Percentiles rank a stretch among this genome's conserved stretches.
Evolutionary conservation across 2,329 filamentous ascomycete genomes (phyloP).

Genomic region (Fusarium nygamai): DNA sequence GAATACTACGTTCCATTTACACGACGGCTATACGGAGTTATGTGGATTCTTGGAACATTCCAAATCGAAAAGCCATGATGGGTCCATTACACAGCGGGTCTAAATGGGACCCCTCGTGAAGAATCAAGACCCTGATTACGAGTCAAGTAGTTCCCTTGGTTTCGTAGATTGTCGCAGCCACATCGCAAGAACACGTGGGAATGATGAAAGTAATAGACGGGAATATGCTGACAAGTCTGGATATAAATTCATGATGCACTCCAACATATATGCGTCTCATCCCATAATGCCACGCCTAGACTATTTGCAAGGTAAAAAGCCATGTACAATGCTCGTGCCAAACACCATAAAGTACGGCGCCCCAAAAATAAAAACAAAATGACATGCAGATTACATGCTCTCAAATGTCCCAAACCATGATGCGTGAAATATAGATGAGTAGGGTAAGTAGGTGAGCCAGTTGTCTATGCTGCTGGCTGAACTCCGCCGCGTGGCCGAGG

Average conservation of each 20-base stretch:
- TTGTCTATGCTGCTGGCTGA: constrained; percentile 27
- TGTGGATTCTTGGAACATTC: neutral
- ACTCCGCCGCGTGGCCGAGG: constrained; percentile 35
- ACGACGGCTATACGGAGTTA: neutral
- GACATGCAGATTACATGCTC: constrained; percentile 2
- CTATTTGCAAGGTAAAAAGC: constrained; percentile 24
- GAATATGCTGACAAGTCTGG: constrained; percentile 9
- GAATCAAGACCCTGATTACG: neutral
- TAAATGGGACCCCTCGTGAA: neutral
- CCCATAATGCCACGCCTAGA: constrained; percentile 17
- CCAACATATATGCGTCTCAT: constrained; percentile 17
- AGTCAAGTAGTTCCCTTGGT: neutral
- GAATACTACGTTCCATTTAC: neutral
- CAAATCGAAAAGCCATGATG: neutral
- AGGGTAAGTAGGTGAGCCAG: neutral
- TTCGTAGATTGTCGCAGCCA: neutral
- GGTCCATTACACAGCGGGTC: neutral
- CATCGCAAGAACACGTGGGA: neutral
- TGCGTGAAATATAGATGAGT: neutral
- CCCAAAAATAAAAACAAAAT: constrained; percentile 8
- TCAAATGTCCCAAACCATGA: constrained; percentile 2
- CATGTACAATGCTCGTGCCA: constrained; percentile 16
- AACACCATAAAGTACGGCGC: neutral
- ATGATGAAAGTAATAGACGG: neutral
- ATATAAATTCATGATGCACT: constrained; percentile 35